Evolutionary conservation across 768 basidiomycete species (phyloP), one percentile per base, ranked within the genome.

Genomic region (Clitopilus passeckerianus): DNA sequence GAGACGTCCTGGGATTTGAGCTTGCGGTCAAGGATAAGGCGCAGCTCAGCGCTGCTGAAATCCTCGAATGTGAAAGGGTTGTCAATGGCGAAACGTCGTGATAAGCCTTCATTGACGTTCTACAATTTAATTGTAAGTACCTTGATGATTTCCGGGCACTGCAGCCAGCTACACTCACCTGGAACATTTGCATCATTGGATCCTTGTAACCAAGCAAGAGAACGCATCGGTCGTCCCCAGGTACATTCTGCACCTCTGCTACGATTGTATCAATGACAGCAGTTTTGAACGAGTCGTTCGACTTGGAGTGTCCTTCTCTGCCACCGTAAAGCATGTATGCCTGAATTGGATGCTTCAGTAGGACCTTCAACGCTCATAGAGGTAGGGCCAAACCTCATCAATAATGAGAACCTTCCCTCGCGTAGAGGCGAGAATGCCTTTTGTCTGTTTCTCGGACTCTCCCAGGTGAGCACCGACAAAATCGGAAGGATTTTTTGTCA

Each of bases 211-310:
- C 88, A 0, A 87, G 66, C 46, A 89, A 68, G 10, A 90, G 71
- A 0, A 90, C 84, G 57, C 86, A 87, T 30, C 86, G 77, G 66
- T 89, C 87, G 65, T 90, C 88, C 4, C 87, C 86, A 0, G 85
- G 84, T 0, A 78, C 78, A 50, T 80, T 86, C 63, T 90, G 87
- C 2, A 90, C 81, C 67, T 90, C 88, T 0, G 88, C 88, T 0
- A 90, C 87, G 27, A 90, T 81, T 0, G 87, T 88, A 65, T 90
- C 88, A 27, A 89, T 86, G 43, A 90, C 88, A 0, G 86, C 78
- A 1, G 84, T 86, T 62, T 87, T 88, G 70, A 72, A 89, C 0
- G 75, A 68, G 61, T 89, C 86, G 15, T 63, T 71, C 8, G 66
- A 41, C 46, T 67, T 58, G 6, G 66, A 67, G n/a, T 54, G 64